Percentiles rank a stretch among this genome's conserved stretches.
Conservation (phyloP, 164 flowering plant species). For the Dillenia suffruticosa region DNA sequence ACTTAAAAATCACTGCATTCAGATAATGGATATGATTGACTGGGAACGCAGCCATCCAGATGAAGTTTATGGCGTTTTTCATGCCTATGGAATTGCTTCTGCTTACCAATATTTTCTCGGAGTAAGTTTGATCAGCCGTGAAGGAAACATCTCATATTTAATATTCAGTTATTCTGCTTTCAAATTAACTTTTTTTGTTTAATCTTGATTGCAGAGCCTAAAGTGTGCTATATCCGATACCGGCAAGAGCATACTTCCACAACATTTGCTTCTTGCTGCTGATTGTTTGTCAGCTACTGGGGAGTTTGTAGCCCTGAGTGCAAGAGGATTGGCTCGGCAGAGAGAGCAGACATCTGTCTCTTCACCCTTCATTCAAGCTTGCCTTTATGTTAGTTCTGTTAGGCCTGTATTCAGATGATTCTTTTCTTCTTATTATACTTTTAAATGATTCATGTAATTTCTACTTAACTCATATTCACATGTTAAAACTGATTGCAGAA, state of each 20-base stretch:
- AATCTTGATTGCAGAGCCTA: slow-evolving; percentile 48
- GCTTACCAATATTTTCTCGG: slow-evolving; percentile 57
- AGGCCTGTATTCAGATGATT: not conserved
- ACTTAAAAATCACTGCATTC: slow-evolving; percentile 50
- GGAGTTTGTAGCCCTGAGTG: slow-evolving; percentile 73
- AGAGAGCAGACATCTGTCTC: slow-evolving; percentile 41
- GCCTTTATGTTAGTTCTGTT: slow-evolving; percentile 59
- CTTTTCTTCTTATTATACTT: not conserved
- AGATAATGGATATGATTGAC: slow-evolving; percentile 66
- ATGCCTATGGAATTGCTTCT: slow-evolving; percentile 66
- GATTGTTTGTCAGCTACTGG: slow-evolving; percentile 73
- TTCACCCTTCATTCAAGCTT: slow-evolving; percentile 80
- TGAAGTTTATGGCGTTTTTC: slow-evolving; percentile 41
- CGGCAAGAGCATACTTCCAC: slow-evolving; percentile 62
- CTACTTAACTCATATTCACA: slow-evolving; percentile 1
- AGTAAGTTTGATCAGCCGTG: slow-evolving; percentile 29
- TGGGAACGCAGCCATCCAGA: slow-evolving; percentile 90
- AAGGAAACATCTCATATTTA: not conserved
- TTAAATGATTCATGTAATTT: not conserved
- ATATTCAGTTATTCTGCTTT: not conserved
- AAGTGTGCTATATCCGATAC: slow-evolving; percentile 51
- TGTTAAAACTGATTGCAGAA: slow-evolving; percentile 36
- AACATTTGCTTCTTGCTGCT: slow-evolving; percentile 71
- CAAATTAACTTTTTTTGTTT: slow-evolving; percentile 1
- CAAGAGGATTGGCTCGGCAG: slow-evolving; percentile 59